A percentile compares a stretch with the other conserved stretches of the same genome.
These are phyloP conservation scores for Ceratobasidium sp. DNA, from an alignment of 1,284 basidiomycete species.

Conservation along the genomic window DNA sequence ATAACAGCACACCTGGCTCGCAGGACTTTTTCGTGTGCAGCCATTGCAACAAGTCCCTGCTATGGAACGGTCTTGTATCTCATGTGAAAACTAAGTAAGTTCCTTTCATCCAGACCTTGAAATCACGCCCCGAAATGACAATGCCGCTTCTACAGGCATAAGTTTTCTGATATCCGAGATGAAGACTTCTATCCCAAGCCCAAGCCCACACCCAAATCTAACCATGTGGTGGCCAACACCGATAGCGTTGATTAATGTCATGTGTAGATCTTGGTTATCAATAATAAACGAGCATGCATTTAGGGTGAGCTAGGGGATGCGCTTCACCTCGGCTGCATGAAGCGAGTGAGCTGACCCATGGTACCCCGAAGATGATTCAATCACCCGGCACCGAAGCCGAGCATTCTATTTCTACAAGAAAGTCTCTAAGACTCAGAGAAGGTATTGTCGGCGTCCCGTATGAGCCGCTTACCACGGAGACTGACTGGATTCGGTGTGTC, in stretches of 20 bases:
- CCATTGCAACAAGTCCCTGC: slow-evolving; percentile 33
- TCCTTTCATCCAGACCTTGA: neutral
- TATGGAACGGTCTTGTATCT: slow-evolving; percentile 42
- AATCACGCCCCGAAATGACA: neutral
- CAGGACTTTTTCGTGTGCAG: slow-evolving; percentile 39
- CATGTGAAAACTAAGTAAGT: slow-evolving; percentile 42
- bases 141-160: slow-evolving; percentile 13
- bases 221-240: neutral
- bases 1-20: slow-evolving; percentile 11
- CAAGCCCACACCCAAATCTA: slow-evolving; percentile 1
- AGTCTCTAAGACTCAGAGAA: neutral
- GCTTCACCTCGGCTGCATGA: slow-evolving; percentile 17
- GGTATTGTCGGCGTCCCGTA: slow-evolving; percentile 4
- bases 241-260: neutral
- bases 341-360: neutral
- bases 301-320: neutral
- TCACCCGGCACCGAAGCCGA: slow-evolving; percentile 5
- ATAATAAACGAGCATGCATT: neutral
- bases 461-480: slow-evolving; percentile 3
- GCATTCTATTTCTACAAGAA: slow-evolving; percentile 12
- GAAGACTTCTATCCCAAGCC: slow-evolving; percentile 45
- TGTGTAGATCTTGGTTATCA: neutral
- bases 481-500: neutral
- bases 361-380: neutral
- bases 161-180: slow-evolving; percentile 38